Evolutionary conservation across 2,329 filamentous ascomycete species (phyloP).

Genomic region (Rosellinia necatrix): DNA sequence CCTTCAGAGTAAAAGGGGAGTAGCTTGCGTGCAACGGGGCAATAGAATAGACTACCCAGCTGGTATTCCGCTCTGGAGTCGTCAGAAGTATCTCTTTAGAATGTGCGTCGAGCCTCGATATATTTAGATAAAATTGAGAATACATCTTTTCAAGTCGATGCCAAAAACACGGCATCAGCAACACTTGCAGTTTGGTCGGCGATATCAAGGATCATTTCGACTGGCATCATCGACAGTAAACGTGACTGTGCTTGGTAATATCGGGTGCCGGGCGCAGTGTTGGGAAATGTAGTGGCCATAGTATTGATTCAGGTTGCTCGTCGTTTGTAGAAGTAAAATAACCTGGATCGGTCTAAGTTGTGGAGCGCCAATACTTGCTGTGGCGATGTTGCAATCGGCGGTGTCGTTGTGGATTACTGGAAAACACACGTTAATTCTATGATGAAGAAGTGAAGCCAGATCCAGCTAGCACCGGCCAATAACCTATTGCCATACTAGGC

Average conservation of each 20-base stretch:
- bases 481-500: no score
- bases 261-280: slow-evolving; percentile 7
- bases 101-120: slow-evolving; percentile 14
- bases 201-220: slow-evolving; percentile 20
- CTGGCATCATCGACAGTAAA: slow-evolving; percentile 19
- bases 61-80: slow-evolving; percentile 11
- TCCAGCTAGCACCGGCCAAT: no score
- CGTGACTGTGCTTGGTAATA: slow-evolving; percentile 11
- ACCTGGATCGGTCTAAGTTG: not conserved
- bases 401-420: not conserved
- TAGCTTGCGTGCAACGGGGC: slow-evolving; percentile 12
- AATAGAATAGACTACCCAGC: slow-evolving; percentile 20
- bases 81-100: slow-evolving; percentile 11
- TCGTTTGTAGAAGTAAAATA: slow-evolving; percentile 1
- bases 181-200: slow-evolving; percentile 13
- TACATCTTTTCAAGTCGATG: slow-evolving; percentile 13
- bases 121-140: slow-evolving; percentile 14
- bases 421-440: not conserved
- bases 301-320: slow-evolving; percentile 9
- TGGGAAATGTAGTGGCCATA: slow-evolving; percentile 17
- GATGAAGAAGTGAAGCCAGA: no score
- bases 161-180: slow-evolving; percentile 17
- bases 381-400: not conserved
- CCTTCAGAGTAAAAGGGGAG: slow-evolving; percentile 8
- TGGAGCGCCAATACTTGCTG: not conserved